These are phyloP conservation scores for Tephrocybe rancida DNA, from an alignment of 768 basidiomycete species.

Conservation along the genomic window DNA sequence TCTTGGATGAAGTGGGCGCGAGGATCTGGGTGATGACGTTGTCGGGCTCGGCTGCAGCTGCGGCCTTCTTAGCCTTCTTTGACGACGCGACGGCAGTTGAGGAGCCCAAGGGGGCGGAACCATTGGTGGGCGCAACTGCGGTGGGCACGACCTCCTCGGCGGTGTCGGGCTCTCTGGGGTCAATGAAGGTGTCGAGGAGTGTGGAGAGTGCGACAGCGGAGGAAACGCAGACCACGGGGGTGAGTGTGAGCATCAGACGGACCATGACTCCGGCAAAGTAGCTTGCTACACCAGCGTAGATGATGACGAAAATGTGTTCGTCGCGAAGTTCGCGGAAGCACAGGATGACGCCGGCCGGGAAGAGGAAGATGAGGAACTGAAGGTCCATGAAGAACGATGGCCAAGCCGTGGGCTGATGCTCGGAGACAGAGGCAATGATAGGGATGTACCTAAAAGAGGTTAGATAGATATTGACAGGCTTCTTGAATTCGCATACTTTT, in stretches of 20 bases:
- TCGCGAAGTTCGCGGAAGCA: constrained; percentile 95
- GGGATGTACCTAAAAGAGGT: constrained; percentile 74
- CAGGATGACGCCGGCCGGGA: constrained; percentile 93
- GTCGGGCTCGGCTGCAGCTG: constrained; percentile 30
- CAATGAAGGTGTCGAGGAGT: constrained; percentile 88
- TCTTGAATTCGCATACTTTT: constrained; percentile 62
- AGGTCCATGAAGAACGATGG: constrained; percentile 99
- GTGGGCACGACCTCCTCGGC: constrained; percentile 30
- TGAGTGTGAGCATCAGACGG: constrained; percentile 95
- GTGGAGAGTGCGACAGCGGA: constrained; percentile 90
- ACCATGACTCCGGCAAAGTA: constrained; percentile 99
- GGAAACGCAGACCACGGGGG: constrained; percentile 93
- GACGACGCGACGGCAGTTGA: constrained; percentile 34
- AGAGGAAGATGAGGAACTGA: constrained; percentile 95
- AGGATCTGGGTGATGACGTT: constrained; percentile 39
- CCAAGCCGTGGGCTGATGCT: constrained; percentile 99
- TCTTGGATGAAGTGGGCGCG: constrained; percentile 34
- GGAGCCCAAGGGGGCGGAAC: constrained; percentile 22
- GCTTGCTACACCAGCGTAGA: constrained; percentile 93
- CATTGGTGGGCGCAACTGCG: not conserved
- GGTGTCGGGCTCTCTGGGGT: constrained; percentile 69
- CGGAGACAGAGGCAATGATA: constrained; percentile 98
- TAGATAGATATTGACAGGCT: constrained; percentile 3
- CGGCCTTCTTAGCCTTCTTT: constrained; percentile 67
- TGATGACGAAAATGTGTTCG: constrained; percentile 98